Base-by-base conservation (phyloP, 768 basidiomycete genomes). In the Peribolospora baueri region DNA sequence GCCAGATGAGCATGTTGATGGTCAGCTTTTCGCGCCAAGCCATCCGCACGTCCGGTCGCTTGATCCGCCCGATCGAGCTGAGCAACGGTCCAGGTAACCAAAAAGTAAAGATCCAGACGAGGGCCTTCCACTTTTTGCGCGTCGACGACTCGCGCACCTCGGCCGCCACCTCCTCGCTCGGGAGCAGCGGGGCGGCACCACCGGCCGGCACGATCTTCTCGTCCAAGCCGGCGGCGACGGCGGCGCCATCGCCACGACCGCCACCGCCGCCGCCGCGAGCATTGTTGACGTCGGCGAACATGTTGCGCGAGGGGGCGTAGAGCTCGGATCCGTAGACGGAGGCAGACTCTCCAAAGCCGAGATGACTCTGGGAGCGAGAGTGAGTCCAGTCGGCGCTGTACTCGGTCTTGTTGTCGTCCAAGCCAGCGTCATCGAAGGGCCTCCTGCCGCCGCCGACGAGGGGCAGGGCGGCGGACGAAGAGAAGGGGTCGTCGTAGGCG, bases 11-110 rank as follows among this genome's bases (percentile, higher is more conserved):
- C 56, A 98, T 68, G 63, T 97, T 95, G 64, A 95, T 75, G 3
- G 86, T 84, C 1, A 95, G 72, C 68, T 98, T 97, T 69, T 97
- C 93, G 56, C 91, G 72, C 93, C 93, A 98, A 2, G 93, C 93
- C 67, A 95, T 87, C 37, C 82, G 77, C 36, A 98, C 74, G 62
- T 98, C 93, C 59, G 81, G 67, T 5, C 91, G 81, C 70, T 95
- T 93, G 88, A 95, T 93, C 39, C 84, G 74, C 1, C 91, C 88
- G 54, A 84, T 58, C 65, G 75, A 78, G 7, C 68, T 72, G 47
- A 98, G 69, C 52, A 79, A 67, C 3, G 73, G 74, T 9, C 74
- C 78, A 0, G 91, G 93, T 5, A 87, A 68, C 85, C 86, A 97
- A 72, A 75, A 98, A 1, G 93, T 98, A 52, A 95, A 70, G 11